These are phyloP conservation scores for Aspergillus haitiensis DNA, from an alignment of 495 filamentous ascomycete species.

Conservation along the genomic window DNA sequence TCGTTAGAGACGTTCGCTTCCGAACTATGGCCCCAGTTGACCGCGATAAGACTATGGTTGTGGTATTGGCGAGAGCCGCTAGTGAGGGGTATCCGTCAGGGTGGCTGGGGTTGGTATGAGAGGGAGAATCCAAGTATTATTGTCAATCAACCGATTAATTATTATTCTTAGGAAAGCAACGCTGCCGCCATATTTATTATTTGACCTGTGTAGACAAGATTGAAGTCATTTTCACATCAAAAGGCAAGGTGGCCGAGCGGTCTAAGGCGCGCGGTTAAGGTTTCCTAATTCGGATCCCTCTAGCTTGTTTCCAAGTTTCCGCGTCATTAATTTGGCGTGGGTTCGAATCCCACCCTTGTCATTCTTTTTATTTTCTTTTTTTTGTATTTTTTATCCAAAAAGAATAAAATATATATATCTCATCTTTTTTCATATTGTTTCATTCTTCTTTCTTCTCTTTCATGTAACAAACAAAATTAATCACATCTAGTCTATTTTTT, in stretches of 20 bases:
- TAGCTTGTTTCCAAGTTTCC: slow-evolving; percentile 17
- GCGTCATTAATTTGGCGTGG: slow-evolving; percentile 36
- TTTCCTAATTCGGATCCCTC: slow-evolving; percentile 11
- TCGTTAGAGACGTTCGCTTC: not conserved
- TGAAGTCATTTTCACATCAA: not conserved
- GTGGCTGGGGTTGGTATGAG: not conserved
- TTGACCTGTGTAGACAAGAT: too few relatives aligned
- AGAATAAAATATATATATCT: too few relatives aligned
- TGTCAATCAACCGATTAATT: too few relatives aligned
- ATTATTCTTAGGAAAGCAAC: too few relatives aligned
- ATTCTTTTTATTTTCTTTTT: slow-evolving; percentile 21
- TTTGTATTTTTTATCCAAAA: too few relatives aligned
- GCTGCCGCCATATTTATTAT: too few relatives aligned
- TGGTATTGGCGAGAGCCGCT: not conserved
- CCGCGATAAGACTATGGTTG: not conserved
- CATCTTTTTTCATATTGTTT: too few relatives aligned
- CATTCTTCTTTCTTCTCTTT: too few relatives aligned
- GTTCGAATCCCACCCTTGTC: slow-evolving; percentile 52
- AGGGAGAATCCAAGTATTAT: too few relatives aligned
- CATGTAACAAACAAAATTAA: too few relatives aligned
- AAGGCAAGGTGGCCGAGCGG: slow-evolving; percentile 23
- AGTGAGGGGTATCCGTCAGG: not conserved
- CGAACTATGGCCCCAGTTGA: slow-evolving; percentile 1
- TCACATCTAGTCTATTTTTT: too few relatives aligned
- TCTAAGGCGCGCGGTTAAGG: slow-evolving; percentile 25